Conservation (phyloP, 1,139 yeast species). For the Blastobotrys illinoisensis region DNA sequence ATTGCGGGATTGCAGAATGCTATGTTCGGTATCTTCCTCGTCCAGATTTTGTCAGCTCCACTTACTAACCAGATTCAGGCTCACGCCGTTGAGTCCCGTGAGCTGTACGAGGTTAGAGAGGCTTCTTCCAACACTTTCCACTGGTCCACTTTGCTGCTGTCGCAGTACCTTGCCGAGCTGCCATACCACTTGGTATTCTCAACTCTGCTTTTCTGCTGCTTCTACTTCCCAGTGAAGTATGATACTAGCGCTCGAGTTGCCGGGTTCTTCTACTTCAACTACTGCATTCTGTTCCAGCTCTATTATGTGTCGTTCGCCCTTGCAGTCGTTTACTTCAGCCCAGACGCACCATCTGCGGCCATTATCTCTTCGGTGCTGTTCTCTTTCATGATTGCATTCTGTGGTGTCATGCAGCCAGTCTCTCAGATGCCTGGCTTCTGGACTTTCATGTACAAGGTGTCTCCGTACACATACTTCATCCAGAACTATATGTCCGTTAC, state of each 20-base stretch:
- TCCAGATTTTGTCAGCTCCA: constrained; percentile 46
- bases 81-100: constrained; percentile 42
- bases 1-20: constrained; percentile 33
- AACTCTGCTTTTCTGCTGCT: constrained; percentile 29
- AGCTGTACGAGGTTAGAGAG: constrained; percentile 57
- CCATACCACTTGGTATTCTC: constrained; percentile 36
- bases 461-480: constrained; percentile 53
- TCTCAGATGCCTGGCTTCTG: constrained; percentile 51
- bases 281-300: constrained; percentile 41
- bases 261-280: constrained; percentile 42
- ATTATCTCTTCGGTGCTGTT: constrained; percentile 44
- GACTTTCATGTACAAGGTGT: constrained; percentile 51
- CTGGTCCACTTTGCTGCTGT: constrained; percentile 43
- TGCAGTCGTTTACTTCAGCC: constrained; percentile 43
- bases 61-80: constrained; percentile 53
- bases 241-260: constrained; percentile 37
- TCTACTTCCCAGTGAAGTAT: constrained; percentile 41
- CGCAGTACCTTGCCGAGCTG: constrained; percentile 40
- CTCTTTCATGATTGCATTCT: constrained; percentile 47
- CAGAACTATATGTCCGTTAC: constrained; percentile 42
- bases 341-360: constrained; percentile 44
- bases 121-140: constrained; percentile 58
- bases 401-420: constrained; percentile 52
- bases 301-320: constrained; percentile 44
- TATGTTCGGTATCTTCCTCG: constrained; percentile 48